Base-by-base conservation (phyloP, 2,329 filamentous ascomycete species). In the Dactylellina leptospora region DNA sequence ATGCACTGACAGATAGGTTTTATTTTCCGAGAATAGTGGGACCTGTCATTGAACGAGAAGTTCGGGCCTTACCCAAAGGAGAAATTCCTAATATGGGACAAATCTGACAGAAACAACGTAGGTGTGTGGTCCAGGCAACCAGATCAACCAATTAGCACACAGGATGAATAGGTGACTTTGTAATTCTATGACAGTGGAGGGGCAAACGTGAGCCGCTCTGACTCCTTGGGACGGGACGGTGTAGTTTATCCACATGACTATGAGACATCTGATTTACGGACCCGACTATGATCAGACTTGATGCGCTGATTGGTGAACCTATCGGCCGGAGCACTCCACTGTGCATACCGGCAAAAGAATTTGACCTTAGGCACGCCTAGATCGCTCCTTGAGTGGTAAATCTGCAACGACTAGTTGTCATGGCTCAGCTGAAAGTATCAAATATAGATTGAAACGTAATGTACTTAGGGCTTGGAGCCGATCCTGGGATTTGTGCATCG, bases 151-250 rank as follows among this genome's bases (percentile, higher is more conserved):
- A 55, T 55, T n/a, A 38, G 16, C 30, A 27, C 18, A 13, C 13
- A 42, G 51, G 1, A 55, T 55, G 16, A 2, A 6, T 9, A n/a
- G 16, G 2, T 40, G 16, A 9, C 28, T 11, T 16, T 53, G 18
- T 16, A 3, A 11, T 10, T 18, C 28, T 38, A 47, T 47, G 13
- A 47, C 48, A 50, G 16, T 42, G 30, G n/a, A n/a, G n/a, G 36
- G 47, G 42, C 22, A 66, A 56, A 50, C 44, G 33, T 36, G 33
- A 44, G 42, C 44, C 61, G 20, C 40, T 48, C 40, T 64, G 40
- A 64, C 50, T 28, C 13, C 44, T 16, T 4, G 27, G 20, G 16
- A 42, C 42, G 44, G 54, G 27, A 36, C 42, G 45, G 40, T 18
- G 20, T 9, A 20, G 36, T 18, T 18, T n/a, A n/a, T 64, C 44